Base-by-base conservation (phyloP, 2,329 filamentous ascomycete species). In the Stylonectria norvegica region DNA sequence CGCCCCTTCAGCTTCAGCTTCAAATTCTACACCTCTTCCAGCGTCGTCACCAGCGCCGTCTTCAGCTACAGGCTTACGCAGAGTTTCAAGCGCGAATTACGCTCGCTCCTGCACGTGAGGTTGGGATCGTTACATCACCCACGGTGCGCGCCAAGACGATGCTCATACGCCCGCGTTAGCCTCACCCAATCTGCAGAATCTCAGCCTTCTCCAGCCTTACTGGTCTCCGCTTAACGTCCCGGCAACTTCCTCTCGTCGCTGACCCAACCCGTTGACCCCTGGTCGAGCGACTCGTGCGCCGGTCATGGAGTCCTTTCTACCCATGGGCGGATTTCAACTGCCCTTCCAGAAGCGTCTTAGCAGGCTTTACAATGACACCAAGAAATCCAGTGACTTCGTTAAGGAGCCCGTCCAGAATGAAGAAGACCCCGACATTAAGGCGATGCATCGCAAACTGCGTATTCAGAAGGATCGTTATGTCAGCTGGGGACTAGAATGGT, bases 401-500 rank as follows among this genome's bases (percentile, higher is more conserved):
- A 82, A 78, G 60, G 77, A 78, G 59, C 75, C 78, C 38, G 74
- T 73, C 49, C 81, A 73, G 63, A 79, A 79, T 58, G 68, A 76
- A 55, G 70, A 83, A 57, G 73, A 83, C 59, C 84, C 85, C 17
- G 84, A 88, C 49, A 78, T 86, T 58, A 80, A 83, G 56, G 75
- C 77, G 12, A 69, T 90, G 20, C 83, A 89, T 60, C 81, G 85
- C 48, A 88, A 87, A 61, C 77, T 89, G 49, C 78, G 84, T 48
- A 89, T 89, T 51, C 86, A 90, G 56, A 88, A 87, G 61, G 85
- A 89, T 66, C 76, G 86, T 12, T 71, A 90, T 33, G 81, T 87
- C 43, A 84, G 81, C 45, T 91, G 86, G 86, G 86, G 86, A 0
- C 69, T 89, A 37, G 84, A 89, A 61, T 91, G 86, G 86, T 86